These are phyloP conservation scores for Neurospora sublineolata DNA, from an alignment of 495 filamentous ascomycete species.

Conservation along the genomic window DNA sequence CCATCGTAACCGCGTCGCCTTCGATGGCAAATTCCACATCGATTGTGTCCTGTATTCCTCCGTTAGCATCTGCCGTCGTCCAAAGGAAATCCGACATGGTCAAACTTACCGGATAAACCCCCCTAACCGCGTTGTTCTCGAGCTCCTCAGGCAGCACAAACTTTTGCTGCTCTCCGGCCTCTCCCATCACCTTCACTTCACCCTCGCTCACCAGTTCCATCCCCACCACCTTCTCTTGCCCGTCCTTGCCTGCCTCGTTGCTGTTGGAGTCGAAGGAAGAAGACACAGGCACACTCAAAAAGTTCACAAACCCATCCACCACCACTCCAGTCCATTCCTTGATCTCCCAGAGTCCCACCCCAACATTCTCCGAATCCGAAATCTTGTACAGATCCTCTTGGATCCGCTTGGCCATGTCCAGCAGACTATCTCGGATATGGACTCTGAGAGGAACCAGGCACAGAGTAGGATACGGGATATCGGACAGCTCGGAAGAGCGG, in stretches of 20 bases:
- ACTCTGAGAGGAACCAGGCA: constrained; percentile 29
- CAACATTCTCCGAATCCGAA: constrained; percentile 18
- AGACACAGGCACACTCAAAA: constrained; percentile 29
- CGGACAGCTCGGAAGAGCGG: constrained; percentile 9
- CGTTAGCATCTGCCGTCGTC: background rate
- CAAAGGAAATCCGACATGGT: too few relatives aligned
- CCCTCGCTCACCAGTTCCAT: background rate
- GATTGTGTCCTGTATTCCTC: constrained; percentile 30
- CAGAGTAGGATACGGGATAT: constrained; percentile 25
- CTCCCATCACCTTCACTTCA: background rate
- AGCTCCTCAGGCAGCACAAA: constrained; percentile 1
- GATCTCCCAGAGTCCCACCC: constrained; percentile 38
- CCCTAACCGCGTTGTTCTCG: constrained; percentile 11
- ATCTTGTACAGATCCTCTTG: constrained; percentile 32
- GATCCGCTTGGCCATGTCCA: constrained; percentile 20
- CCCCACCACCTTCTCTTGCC: background rate
- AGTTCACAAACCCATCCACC: constrained; percentile 45
- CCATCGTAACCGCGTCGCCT: constrained; percentile 38
- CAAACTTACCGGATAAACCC: constrained; percentile 27
- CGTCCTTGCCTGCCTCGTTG: background rate
- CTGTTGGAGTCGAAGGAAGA: background rate
- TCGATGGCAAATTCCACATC: constrained; percentile 43
- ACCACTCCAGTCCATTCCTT: constrained; percentile 34
- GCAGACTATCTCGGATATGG: constrained; percentile 1
- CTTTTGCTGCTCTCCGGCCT: background rate